Evolutionary conservation across 2,329 filamentous ascomycete genomes (phyloP).

Genomic region (Myriosclerotinia duriaeana): DNA sequence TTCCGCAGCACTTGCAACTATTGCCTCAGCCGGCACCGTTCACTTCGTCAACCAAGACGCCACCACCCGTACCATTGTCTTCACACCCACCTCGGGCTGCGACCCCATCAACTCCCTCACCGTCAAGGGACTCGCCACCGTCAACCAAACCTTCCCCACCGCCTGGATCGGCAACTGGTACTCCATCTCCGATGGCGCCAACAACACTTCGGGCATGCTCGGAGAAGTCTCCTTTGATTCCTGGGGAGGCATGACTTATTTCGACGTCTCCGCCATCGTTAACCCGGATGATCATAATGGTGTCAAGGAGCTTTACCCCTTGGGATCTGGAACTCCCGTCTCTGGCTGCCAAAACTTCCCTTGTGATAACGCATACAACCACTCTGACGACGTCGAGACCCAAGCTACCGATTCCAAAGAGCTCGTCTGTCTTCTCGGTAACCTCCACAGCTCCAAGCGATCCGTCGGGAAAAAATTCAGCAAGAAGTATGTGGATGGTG

Average conservation of each 20-base stretch:
- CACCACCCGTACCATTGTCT: conserved; percentile 41
- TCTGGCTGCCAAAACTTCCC: conserved; percentile 55
- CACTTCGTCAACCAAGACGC: conserved; percentile 60
- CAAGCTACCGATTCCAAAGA: conserved; percentile 50
- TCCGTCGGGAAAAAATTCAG: not conserved
- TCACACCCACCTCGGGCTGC: conserved; percentile 35
- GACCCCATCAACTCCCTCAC: conserved; percentile 29
- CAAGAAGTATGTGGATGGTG: conserved; percentile 6
- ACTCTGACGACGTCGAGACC: conserved; percentile 56
- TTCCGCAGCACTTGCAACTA: conserved; percentile 45
- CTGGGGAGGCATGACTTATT: conserved; percentile 52
- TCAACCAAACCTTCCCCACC: conserved; percentile 44
- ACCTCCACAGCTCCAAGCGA: conserved; percentile 25
- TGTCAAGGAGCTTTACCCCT: conserved; percentile 56
- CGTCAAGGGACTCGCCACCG: conserved; percentile 31
- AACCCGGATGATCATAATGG: conserved; percentile 50
- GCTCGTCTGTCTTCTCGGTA: conserved; percentile 47
- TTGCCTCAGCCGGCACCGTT: conserved; percentile 51
- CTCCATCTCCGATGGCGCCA: conserved; percentile 48
- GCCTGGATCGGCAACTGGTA: conserved; percentile 48
- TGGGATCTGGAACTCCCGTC: conserved; percentile 41
- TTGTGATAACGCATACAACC: conserved; percentile 56
- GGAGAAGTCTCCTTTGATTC: conserved; percentile 54
- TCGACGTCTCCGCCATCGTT: conserved; percentile 60
- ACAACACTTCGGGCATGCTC: conserved; percentile 50